A percentile compares a stretch with the other conserved stretches of the same genome.
Evolutionary conservation across 352 stramenopile species (phyloP).

Genomic region (Phytophthora colocasiae): DNA sequence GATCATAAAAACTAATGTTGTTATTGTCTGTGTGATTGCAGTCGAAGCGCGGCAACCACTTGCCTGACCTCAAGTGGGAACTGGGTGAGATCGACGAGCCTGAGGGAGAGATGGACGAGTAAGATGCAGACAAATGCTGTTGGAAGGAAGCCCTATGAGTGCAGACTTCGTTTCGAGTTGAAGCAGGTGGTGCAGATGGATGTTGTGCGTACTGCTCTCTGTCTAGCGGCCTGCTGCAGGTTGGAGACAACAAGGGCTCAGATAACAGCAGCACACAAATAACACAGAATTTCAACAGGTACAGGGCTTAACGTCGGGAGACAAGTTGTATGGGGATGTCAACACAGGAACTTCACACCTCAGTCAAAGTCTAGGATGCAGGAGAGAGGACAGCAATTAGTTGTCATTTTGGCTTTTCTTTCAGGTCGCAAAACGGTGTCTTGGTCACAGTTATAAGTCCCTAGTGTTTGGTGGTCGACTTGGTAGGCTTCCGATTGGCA

Average conservation of each 20-base stretch:
- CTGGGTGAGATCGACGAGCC: conserved; percentile 75
- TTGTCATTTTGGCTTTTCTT: background rate
- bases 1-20: conserved; percentile 2
- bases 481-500: conserved; percentile 49
- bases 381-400: background rate
- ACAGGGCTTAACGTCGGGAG: background rate
- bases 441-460: background rate
- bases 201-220: conserved; percentile 12
- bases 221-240: conserved; percentile 14
- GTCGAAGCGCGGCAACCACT: conserved; percentile 77
- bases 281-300: conserved; percentile 34
- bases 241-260: conserved; percentile 19
- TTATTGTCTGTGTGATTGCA: conserved; percentile 29
- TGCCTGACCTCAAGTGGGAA: conserved; percentile 86
- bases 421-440: background rate
- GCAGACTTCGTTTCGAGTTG: conserved; percentile 8
- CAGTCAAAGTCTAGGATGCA: background rate
- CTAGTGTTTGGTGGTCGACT: conserved; percentile 17
- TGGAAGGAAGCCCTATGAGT: conserved; percentile 5
- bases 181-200: conserved; percentile 1
- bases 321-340: background rate
- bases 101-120: conserved; percentile 87
- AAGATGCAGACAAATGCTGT: conserved; percentile 33
- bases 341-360: background rate
- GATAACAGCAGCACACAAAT: conserved; percentile 41